A percentile compares a stretch with the other conserved stretches of the same genome.
phyloP scores from a whole-genome alignment of 441 rosid genomes.

The Gossypium davidsonii region DNA sequence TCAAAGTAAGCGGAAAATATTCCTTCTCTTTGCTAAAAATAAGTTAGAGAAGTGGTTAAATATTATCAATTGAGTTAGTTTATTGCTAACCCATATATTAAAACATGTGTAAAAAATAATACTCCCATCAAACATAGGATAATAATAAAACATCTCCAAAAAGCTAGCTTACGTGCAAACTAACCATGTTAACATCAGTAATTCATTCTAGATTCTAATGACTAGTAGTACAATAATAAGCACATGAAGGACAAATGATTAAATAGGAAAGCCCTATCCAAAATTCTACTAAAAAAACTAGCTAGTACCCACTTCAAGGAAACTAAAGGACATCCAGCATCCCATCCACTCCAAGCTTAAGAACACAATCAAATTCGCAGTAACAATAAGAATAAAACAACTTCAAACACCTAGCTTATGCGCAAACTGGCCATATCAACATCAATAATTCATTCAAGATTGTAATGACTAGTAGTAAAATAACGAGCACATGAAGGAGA shows the following conservation, averaged over 20 bases:
- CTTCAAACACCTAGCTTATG: background rate
- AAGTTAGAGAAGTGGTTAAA: too few species aligned
- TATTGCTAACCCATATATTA: too few species aligned
- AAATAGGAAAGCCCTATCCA: background rate
- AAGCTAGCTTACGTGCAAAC: background rate
- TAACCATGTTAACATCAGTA: conserved; percentile 1
- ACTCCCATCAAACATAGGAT: too few species aligned
- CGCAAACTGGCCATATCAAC: background rate
- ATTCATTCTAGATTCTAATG: conserved; percentile 10
- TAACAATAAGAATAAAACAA: background rate
- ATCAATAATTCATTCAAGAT: background rate
- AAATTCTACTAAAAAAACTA: background rate
- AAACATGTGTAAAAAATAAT: too few species aligned
- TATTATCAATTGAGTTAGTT: too few species aligned
- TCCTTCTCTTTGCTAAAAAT: too few species aligned
- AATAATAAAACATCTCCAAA: background rate
- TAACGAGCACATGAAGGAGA: background rate
- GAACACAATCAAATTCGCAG: background rate
- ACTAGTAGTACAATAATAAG: background rate
- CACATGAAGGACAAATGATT: background rate
- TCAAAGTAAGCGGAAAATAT: too few species aligned
- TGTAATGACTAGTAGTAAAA: background rate
- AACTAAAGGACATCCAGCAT: background rate
- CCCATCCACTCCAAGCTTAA: background rate
- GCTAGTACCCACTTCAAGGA: background rate